phyloP scores from a whole-genome alignment of 352 stramenopile genomes.

The Globisporangium acanthophoron region DNA sequence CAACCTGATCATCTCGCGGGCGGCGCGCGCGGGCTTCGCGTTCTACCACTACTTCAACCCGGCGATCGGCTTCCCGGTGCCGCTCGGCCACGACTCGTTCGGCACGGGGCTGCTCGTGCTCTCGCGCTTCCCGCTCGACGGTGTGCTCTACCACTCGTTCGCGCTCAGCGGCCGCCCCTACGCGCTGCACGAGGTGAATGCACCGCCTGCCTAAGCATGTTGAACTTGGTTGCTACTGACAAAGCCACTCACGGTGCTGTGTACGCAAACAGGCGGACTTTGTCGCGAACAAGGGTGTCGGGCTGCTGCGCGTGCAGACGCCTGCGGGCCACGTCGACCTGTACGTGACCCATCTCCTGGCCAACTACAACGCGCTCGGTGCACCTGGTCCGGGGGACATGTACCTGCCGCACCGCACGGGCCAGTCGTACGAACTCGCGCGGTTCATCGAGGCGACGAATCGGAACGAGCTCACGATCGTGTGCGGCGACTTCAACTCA shows the following conservation, averaged over 20 bases:
- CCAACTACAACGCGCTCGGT: slow-evolving; percentile 75
- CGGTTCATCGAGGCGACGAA: slow-evolving; percentile 61
- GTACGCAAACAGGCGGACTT: slow-evolving; percentile 38
- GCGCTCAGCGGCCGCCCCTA: slow-evolving; percentile 72
- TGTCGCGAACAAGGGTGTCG: slow-evolving; percentile 74
- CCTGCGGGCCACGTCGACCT: slow-evolving; percentile 57
- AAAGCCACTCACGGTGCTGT: background rate
- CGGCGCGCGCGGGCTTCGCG: slow-evolving; percentile 47
- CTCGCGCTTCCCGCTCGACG: slow-evolving; percentile 60
- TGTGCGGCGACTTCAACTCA: slow-evolving; percentile 82
- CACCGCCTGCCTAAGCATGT: background rate
- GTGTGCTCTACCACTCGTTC: slow-evolving; percentile 69
- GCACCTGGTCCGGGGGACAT: slow-evolving; percentile 56
- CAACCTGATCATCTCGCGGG: slow-evolving; percentile 59
- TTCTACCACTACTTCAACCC: slow-evolving; percentile 86
- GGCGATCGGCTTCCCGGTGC: slow-evolving; percentile 69
- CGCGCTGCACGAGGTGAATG: slow-evolving; percentile 48
- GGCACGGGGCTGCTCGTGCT: slow-evolving; percentile 72
- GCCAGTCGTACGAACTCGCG: slow-evolving; percentile 70
- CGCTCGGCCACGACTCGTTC: slow-evolving; percentile 63
- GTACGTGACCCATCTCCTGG: slow-evolving; percentile 74
- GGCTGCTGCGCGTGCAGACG: slow-evolving; percentile 56
- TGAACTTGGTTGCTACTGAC: background rate
- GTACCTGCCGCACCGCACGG: slow-evolving; percentile 60
- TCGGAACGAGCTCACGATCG: slow-evolving; percentile 45